Evolutionary conservation across 352 stramenopile genomes (phyloP).

Genomic region (Phytophthora fragariae): DNA sequence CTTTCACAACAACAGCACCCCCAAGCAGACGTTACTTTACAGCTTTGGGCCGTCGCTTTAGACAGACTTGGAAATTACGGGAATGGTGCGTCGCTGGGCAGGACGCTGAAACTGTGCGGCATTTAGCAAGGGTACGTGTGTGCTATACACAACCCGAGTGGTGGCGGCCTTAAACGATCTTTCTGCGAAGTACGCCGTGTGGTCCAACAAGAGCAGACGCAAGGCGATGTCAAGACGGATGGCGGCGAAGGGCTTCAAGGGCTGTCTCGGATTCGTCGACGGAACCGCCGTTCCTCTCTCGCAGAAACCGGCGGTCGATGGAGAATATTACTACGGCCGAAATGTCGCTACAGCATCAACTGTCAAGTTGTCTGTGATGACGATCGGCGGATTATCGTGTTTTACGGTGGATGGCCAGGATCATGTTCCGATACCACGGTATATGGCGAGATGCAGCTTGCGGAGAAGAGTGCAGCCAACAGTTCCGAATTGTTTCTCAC

Average conservation of each 20-base stretch:
- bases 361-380: slow-evolving; percentile 33
- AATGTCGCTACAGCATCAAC: slow-evolving; percentile 23
- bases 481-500: background rate
- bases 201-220: background rate
- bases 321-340: slow-evolving; percentile 25
- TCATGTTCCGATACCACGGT: slow-evolving; percentile 28
- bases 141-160: too few relatives aligned
- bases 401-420: slow-evolving; percentile 15
- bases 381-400: slow-evolving; percentile 18
- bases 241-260: background rate
- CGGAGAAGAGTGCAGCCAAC: slow-evolving; percentile 3
- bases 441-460: slow-evolving; percentile 20
- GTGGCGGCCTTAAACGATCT: too few relatives aligned
- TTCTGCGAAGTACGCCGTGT: too few relatives aligned
- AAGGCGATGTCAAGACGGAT: slow-evolving; percentile 5
- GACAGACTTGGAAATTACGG: too few relatives aligned
- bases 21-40: too few relatives aligned
- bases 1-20: too few relatives aligned
- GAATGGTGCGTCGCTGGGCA: too few relatives aligned
- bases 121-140: too few relatives aligned
- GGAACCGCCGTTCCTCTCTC: slow-evolving; percentile 13
- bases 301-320: slow-evolving; percentile 14
- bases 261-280: slow-evolving; percentile 21
- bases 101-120: too few relatives aligned
- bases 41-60: too few relatives aligned